phyloP scores from a whole-genome alignment of 192 early-diverging fungal species.

The Piromyces sp. region DNA sequence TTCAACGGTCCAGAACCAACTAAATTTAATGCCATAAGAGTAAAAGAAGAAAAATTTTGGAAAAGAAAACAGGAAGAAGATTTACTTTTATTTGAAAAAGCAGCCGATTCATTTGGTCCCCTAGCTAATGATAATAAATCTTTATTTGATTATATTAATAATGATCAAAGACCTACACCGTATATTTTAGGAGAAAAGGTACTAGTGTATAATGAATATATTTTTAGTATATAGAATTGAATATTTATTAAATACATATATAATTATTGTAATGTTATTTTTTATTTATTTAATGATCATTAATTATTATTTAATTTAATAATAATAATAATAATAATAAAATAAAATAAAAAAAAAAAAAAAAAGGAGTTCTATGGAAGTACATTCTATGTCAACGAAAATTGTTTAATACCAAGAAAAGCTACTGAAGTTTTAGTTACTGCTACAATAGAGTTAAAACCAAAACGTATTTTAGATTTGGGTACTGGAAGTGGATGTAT shows the following conservation, averaged over 20 bases:
- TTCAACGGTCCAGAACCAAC: conserved; percentile 18
- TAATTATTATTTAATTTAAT: no score
- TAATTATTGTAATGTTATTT: no score
- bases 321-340: not conserved
- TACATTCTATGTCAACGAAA: conserved; percentile 32
- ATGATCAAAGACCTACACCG: conserved; percentile 14
- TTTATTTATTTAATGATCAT: no score
- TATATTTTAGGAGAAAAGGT: conserved; percentile 33
- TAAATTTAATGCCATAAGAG: conserved; percentile 33
- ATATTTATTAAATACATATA: no score
- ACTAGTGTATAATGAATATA: not conserved
- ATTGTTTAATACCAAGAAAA: conserved; percentile 51
- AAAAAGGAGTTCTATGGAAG: conserved; percentile 34
- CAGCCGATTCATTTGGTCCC: not conserved
- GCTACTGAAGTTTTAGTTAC: conserved; percentile 49
- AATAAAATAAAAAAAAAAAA: no score
- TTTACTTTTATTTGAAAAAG: not conserved
- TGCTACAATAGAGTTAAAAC: conserved; percentile 13
- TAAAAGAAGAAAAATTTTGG: conserved; percentile 35
- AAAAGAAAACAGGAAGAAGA: conserved; percentile 17
- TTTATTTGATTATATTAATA: conserved; percentile 5
- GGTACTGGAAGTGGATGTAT: conserved; percentile 62
- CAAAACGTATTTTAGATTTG: conserved; percentile 34
- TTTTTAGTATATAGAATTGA: no score
- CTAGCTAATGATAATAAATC: conserved; percentile 7